Base-by-base conservation (phyloP, 208 protist species). In the Wallacemonas sp. region DNA sequence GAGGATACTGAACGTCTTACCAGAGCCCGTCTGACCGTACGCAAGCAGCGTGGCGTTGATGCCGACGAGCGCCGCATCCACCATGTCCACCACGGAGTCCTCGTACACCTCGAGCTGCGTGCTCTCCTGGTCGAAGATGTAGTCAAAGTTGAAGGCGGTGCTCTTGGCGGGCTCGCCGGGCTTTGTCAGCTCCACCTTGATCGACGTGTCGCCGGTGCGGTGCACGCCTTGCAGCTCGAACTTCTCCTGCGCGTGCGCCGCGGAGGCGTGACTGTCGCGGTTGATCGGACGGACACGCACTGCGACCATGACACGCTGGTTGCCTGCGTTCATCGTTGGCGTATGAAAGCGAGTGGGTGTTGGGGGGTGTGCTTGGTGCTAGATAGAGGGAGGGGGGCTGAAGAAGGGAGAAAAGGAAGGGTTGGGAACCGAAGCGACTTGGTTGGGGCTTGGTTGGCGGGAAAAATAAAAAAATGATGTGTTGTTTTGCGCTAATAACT, bases 21-120 rank as follows among this genome's bases (percentile, higher is more conserved):
- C 96, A 21, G 81, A 88, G 16, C 95, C 92, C 0, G 93, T 98
- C 76, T 98, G 93, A 3, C 95, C 94, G 72, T 97, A 97, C 11
- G 90, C 87, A 19, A 96, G 74, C 1, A 97, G 68, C 1, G 80
- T 88, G 16, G 77, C 84, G 63, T 95, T 94, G 46, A 81, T 80
- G 52, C 91, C 93, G 17, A 87, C 75, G 4, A 97, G 74, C 6
- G 89, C 86, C 41, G 86, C 85, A 4, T 94, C 79, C 26, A 97
- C 90, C 64, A 90, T 86, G 38, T 84, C 76, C 47, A 90, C 71
- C 0, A 90, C 92, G 23, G 89, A 76, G 27, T 94, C 86, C 57
- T 97, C 90, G 73, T 97, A 98, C 30, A 98, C 77, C 62, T 97
- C 90, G 11, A 89, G 72, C 70, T 97, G 95, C 12, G 81, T 81